Percentiles rank a stretch among this genome's conserved stretches.
Evolutionary conservation across 768 basidiomycete species (phyloP).

Genomic region (Boletus bicolor): DNA sequence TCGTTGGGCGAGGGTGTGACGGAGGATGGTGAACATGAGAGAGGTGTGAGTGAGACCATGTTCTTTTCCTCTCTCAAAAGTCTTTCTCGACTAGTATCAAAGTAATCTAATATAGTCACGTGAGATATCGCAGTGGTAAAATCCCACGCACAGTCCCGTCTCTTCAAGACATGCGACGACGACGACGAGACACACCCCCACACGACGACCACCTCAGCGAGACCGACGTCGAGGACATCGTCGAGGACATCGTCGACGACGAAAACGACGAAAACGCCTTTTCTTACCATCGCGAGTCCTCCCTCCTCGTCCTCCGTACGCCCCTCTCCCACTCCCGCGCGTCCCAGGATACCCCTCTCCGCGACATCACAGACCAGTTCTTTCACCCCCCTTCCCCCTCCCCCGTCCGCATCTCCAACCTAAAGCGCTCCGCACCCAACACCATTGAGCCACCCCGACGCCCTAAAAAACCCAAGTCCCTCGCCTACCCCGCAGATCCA

Average conservation of each 20-base stretch:
- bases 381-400: slow-evolving; percentile 34
- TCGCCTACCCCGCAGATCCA: slow-evolving; percentile 30
- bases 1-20: background rate
- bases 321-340: slow-evolving; percentile 21
- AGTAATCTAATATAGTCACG: slow-evolving; percentile 7
- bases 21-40: slow-evolving; percentile 6
- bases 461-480: slow-evolving; percentile 32
- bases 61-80: background rate
- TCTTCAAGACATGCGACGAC: slow-evolving; percentile 15
- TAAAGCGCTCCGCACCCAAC: slow-evolving; percentile 11
- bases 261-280: slow-evolving; percentile 16
- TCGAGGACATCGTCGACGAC: slow-evolving; percentile 2
- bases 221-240: slow-evolving; percentile 16
- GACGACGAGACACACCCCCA: slow-evolving; percentile 14
- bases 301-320: slow-evolving; percentile 20
- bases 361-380: slow-evolving; percentile 35
- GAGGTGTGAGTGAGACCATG: background rate
- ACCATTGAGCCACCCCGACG: slow-evolving; percentile 29
- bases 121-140: background rate
- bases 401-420: slow-evolving; percentile 24
- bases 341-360: slow-evolving; percentile 23
- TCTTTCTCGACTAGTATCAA: too few relatives aligned
- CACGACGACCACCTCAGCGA: slow-evolving; percentile 16
- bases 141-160: slow-evolving; percentile 24
- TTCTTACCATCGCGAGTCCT: slow-evolving; percentile 2